Conservation (phyloP, 108 stramenopile species). For the Ochromonas danica region DNA sequence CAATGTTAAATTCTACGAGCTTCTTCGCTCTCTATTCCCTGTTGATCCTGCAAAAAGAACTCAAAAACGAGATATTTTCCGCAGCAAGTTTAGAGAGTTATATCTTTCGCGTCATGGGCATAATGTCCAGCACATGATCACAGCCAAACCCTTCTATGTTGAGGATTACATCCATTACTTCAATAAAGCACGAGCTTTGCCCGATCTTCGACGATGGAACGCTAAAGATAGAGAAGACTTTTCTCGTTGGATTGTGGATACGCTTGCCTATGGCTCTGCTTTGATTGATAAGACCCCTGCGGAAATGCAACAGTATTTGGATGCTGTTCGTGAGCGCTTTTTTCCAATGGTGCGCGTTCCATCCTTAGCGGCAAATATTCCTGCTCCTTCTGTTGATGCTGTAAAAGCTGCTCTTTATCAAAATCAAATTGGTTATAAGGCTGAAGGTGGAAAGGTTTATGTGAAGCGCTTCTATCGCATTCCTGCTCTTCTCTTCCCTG, state of each 20-base stretch:
- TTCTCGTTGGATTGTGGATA: neutral
- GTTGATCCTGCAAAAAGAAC: neutral
- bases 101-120: neutral
- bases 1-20: neutral
- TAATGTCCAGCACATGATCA: neutral
- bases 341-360: slow-evolving; percentile 19
- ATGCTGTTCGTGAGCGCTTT: neutral
- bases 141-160: slow-evolving; percentile 12
- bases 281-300: neutral
- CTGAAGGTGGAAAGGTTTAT: slow-evolving; percentile 11
- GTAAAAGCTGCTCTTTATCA: slow-evolving; percentile 2
- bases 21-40: neutral
- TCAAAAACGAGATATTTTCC: neutral
- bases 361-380: neutral
- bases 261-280: neutral
- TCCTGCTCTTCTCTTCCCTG: slow-evolving; percentile 22
- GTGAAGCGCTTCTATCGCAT: slow-evolving; percentile 16
- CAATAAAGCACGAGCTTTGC: neutral
- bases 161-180: slow-evolving; percentile 29
- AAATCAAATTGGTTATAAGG: slow-evolving; percentile 30
- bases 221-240: neutral
- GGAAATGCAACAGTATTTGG: neutral
- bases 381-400: neutral
- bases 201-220: neutral
- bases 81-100: neutral